Evolutionary conservation across 495 filamentous ascomycete genomes (phyloP), one percentile per base, ranked within the genome.

Genomic region (Penicillium mononematosum): DNA sequence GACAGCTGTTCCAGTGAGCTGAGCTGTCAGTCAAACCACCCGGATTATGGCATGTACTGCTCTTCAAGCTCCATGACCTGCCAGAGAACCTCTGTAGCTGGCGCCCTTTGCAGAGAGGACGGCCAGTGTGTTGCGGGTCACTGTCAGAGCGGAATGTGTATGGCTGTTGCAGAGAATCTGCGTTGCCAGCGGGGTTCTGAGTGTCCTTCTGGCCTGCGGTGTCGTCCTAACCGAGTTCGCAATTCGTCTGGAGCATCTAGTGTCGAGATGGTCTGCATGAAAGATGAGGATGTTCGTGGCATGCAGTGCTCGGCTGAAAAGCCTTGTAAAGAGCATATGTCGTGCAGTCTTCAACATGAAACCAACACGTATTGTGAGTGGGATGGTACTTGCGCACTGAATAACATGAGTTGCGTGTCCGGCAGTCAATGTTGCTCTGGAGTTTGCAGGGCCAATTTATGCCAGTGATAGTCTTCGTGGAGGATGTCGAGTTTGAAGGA

Each of bases 221-320:
- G 48, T 17, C 48, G 48, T 27, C 48, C 48, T 27, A 24, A 3
- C 7, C 48, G 34, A 19, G 8, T 39, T n/a, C 7, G 39, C 8
- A 25, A 51, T 22, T 19, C 7, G 10, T 25, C 29, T 17, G 48
- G 48, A 16, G 16, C 10, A 4, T 24, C 34, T 12, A 51, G 4
- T 39, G 22, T 51, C 10, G 32, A 39, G 16, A 51, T 10, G 16
- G 22, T 51, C 34, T 51, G 48, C 22, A 51, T 51, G 48, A n/a
- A 29, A 17, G 16, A 25, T n/a, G 14, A 41, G 11, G 48, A 51
- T 27, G 32, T 25, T 41, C 48, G 48, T 4, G 22, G 48, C 4
- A 17, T 7, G 9, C 32, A 25, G 48, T 51, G 48, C n/a, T 50
- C 47, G 16, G 4, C 47, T 17, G 29, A 34, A 17, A 50, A 6